Conservation (phyloP, 139 green algal genomes). For the Astrephomene gubernaculifera region DNA sequence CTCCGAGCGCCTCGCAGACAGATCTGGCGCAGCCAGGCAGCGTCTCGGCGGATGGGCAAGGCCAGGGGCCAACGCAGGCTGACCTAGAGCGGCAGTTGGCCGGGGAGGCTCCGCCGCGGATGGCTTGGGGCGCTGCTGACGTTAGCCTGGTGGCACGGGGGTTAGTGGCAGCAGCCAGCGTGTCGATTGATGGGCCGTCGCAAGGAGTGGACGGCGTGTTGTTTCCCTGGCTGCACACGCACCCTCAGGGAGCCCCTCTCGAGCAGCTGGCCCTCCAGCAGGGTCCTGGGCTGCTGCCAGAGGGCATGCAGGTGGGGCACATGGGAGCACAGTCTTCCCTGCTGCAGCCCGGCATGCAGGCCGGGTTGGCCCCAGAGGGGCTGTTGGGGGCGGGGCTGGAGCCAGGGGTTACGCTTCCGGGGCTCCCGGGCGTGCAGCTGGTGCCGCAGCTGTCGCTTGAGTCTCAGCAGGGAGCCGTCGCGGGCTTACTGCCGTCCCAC, state of each 20-base stretch:
- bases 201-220: too few species aligned
- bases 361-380: not conserved
- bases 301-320: not conserved
- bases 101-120: too few species aligned
- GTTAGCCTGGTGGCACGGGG: too few species aligned
- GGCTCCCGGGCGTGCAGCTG: not conserved
- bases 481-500: not conserved
- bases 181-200: too few species aligned
- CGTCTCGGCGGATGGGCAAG: not conserved
- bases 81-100: not conserved
- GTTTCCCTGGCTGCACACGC: too few species aligned
- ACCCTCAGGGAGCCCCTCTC: too few species aligned
- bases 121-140: too few species aligned
- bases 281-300: not conserved
- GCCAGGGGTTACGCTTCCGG: not conserved
- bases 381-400: not conserved
- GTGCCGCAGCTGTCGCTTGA: not conserved
- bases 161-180: too few species aligned
- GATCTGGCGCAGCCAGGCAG: not conserved
- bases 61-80: not conserved
- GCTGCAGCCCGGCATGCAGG: not conserved
- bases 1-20: not conserved
- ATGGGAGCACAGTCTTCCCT: not conserved
- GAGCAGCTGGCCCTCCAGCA: too few species aligned
- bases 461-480: not conserved